phyloP scores from a whole-genome alignment of 2,329 filamentous ascomycete genomes.

The Tolypocladium guangdongense region DNA sequence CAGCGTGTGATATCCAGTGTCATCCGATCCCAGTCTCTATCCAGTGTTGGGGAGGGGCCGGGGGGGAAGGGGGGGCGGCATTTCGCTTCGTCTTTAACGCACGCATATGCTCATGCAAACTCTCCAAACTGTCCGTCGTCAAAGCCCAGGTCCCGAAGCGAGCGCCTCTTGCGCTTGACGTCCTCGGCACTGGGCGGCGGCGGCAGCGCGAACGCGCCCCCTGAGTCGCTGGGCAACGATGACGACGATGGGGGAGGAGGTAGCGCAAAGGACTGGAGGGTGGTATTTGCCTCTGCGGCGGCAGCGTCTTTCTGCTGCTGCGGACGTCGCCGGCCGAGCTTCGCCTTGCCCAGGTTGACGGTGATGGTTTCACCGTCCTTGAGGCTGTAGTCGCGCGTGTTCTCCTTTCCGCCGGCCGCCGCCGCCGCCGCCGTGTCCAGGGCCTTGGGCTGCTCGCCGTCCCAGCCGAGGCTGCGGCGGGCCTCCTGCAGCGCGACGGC shows the following conservation, averaged over 20 bases:
- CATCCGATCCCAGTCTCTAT: neutral
- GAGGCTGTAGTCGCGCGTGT: conserved; percentile 61
- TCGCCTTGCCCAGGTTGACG: conserved; percentile 55
- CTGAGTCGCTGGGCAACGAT: conserved; percentile 6
- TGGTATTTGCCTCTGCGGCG: conserved; percentile 9
- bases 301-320: conserved; percentile 13
- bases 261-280: conserved; percentile 54
- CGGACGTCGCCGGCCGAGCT: conserved; percentile 38
- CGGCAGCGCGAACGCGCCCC: conserved; percentile 44
- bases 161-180: conserved; percentile 47
- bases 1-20: neutral
- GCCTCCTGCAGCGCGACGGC: conserved; percentile 70
- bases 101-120: conserved; percentile 42
- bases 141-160: conserved; percentile 60
- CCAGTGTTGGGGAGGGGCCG: too few species aligned
- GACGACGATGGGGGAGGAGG: conserved; percentile 50
- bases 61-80: too few species aligned
- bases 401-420: conserved; percentile 25
- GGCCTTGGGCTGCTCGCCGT: conserved; percentile 20
- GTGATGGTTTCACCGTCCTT: conserved; percentile 88
- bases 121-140: conserved; percentile 85
- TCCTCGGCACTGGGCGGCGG: conserved; percentile 55
- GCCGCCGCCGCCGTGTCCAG: conserved; percentile 15
- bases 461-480: conserved; percentile 56
- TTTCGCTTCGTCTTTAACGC: neutral